A percentile compares a stretch with the other conserved stretches of the same genome.
phyloP scores from a whole-genome alignment of 139 green algal genomes.

The Desmodesmus armatus region DNA sequence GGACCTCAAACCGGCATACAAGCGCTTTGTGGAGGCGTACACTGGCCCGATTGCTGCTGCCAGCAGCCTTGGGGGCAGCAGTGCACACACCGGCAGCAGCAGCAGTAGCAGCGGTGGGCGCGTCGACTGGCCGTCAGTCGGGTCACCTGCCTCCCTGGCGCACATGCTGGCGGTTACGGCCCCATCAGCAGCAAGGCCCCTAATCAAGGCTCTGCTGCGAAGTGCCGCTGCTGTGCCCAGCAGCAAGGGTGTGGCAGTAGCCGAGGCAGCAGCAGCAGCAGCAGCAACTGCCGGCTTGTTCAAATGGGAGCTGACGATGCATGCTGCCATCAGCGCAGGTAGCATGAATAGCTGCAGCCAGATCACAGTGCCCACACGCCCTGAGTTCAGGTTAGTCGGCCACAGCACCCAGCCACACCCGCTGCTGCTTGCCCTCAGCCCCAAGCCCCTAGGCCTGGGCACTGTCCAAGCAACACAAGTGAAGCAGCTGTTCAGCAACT shows the following conservation, averaged over 20 bases:
- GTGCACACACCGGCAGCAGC: background rate
- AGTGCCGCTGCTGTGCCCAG: too few species aligned
- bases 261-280: too few species aligned
- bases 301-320: slow-evolving; percentile 46
- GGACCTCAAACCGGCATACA: slow-evolving; percentile 39
- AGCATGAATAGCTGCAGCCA: background rate
- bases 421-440: slow-evolving; percentile 50
- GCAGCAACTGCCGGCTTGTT: slow-evolving; percentile 27
- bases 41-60: too few species aligned
- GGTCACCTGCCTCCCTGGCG: background rate
- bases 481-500: slow-evolving; percentile 42
- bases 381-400: background rate
- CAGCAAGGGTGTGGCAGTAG: background rate
- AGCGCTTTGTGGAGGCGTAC: background rate
- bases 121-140: background rate
- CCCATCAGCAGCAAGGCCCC: background rate
- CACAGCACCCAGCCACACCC: slow-evolving; percentile 19
- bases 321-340: background rate
- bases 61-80: background rate
- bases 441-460: background rate
- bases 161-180: slow-evolving; percentile 10
- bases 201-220: slow-evolving; percentile 29
- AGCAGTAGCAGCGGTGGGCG: background rate
- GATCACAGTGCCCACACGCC: background rate
- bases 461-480: background rate